These are phyloP conservation scores for Bimuria novae-zelandiae DNA, from an alignment of 2,329 filamentous ascomycete genomes.

Conservation along the genomic window DNA sequence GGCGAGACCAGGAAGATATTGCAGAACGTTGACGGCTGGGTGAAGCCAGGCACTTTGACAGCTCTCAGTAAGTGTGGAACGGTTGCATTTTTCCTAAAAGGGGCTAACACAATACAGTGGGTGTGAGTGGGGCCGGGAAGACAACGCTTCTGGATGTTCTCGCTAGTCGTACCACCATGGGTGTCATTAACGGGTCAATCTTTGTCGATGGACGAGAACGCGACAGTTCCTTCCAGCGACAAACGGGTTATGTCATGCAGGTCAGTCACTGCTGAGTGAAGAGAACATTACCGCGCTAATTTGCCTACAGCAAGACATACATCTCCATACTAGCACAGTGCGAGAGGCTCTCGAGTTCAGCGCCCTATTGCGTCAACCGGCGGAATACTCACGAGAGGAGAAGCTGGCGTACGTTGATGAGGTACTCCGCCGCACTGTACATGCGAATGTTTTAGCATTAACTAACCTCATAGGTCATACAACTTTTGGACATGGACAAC, in stretches of 20 bases:
- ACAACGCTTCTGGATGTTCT: slow-evolving; percentile 87
- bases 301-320: slow-evolving; percentile 93
- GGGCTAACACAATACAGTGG: slow-evolving; percentile 61
- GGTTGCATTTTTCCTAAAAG: slow-evolving; percentile 45
- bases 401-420: slow-evolving; percentile 89
- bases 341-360: slow-evolving; percentile 87
- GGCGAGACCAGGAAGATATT: slow-evolving; percentile 74
- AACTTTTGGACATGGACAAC: slow-evolving; percentile 84
- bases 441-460: neutral
- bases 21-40: slow-evolving; percentile 88
- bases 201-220: slow-evolving; percentile 73
- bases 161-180: slow-evolving; percentile 84
- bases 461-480: slow-evolving; percentile 64
- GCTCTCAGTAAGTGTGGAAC: slow-evolving; percentile 62
- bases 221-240: slow-evolving; percentile 84
- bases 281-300: too few relatives aligned
- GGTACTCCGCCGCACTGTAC: neutral
- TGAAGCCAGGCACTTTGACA: slow-evolving; percentile 84
- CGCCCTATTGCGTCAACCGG: slow-evolving; percentile 82
- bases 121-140: slow-evolving; percentile 90
- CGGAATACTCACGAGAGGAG: slow-evolving; percentile 69
- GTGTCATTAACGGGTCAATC: slow-evolving; percentile 88
- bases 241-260: slow-evolving; percentile 64
- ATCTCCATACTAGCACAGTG: slow-evolving; percentile 81
- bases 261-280: too few relatives aligned